Conservation (phyloP, 257 asterid species). For the Craterostigma plantagineum region DNA sequence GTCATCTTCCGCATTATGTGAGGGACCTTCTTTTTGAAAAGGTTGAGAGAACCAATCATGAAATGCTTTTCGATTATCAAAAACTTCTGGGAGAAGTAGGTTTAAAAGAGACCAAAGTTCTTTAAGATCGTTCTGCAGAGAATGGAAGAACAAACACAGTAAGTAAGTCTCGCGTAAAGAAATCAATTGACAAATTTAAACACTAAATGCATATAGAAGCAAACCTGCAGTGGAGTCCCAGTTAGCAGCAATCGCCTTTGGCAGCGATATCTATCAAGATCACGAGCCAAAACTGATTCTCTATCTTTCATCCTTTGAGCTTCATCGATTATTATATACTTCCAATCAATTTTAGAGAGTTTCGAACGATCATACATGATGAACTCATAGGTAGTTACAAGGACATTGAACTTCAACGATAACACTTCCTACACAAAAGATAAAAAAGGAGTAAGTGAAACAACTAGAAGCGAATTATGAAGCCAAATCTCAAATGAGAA, state of each 20-base stretch:
- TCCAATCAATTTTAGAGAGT: constrained; percentile 97
- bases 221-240: constrained; percentile 97
- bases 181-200: not conserved
- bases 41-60: constrained; percentile 99
- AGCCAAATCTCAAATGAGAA: constrained; percentile 8
- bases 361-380: constrained; percentile 95
- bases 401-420: constrained; percentile 94
- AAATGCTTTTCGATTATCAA: constrained; percentile 94
- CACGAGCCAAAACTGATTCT: constrained; percentile 98
- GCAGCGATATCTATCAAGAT: constrained; percentile 97
- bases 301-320: constrained; percentile 99
- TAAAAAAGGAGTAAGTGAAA: constrained; percentile 10
- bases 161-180: not conserved
- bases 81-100: constrained; percentile 92
- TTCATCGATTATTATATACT: constrained; percentile 92
- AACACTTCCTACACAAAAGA: constrained; percentile 55
- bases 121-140: constrained; percentile 92
- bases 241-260: constrained; percentile 99
- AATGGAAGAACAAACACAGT: constrained; percentile 11
- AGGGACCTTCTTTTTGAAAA: constrained; percentile 74
- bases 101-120: constrained; percentile 98
- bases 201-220: not conserved
- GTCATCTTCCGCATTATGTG: constrained; percentile 81
- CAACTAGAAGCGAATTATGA: constrained; percentile 7
- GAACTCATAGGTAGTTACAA: constrained; percentile 95